These are phyloP conservation scores for Neurospora hispaniola DNA, from an alignment of 495 filamentous ascomycete species.

Conservation along the genomic window DNA sequence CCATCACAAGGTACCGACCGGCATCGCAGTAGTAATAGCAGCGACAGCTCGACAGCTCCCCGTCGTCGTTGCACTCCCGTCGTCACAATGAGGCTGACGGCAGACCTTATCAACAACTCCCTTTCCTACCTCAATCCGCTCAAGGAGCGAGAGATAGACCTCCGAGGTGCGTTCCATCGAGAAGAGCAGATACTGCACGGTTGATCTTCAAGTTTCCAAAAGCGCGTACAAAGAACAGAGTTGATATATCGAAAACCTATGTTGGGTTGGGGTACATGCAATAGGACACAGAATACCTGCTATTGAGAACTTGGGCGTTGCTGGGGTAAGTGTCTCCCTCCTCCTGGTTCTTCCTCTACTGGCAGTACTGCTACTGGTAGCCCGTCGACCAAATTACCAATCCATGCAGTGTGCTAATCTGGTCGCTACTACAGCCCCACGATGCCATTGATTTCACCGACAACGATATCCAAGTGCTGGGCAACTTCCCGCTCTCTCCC, in stretches of 20 bases:
- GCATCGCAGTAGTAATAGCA: not conserved
- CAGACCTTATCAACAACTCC: conserved; percentile 82
- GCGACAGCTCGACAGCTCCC: not conserved
- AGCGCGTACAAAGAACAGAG: conserved; percentile 44
- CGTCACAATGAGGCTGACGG: conserved; percentile 75
- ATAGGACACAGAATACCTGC: conserved; percentile 95
- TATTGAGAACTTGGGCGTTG: conserved; percentile 96
- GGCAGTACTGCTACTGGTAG: not conserved
- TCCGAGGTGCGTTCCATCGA: conserved; percentile 92
- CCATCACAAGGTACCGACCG: not conserved
- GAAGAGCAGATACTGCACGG: conserved; percentile 98
- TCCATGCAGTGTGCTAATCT: not conserved
- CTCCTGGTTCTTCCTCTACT: not conserved
- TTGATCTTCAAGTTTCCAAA: conserved; percentile 15
- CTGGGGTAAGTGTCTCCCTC: conserved; percentile 53
- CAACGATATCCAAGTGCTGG: conserved; percentile 83
- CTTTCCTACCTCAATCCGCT: conserved; percentile 96
- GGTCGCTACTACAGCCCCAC: conserved; percentile 43
- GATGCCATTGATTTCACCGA: conserved; percentile 97
- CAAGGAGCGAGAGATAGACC: conserved; percentile 96
- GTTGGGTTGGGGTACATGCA: conserved; percentile 23
- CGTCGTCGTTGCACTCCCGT: not conserved
- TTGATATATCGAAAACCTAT: conserved; percentile 53
- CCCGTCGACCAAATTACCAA: not conserved
- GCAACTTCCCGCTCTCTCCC: conserved; percentile 90